These are phyloP conservation scores for Delphinella strobiligena DNA, from an alignment of 2,329 filamentous ascomycete species.

Conservation along the genomic window DNA sequence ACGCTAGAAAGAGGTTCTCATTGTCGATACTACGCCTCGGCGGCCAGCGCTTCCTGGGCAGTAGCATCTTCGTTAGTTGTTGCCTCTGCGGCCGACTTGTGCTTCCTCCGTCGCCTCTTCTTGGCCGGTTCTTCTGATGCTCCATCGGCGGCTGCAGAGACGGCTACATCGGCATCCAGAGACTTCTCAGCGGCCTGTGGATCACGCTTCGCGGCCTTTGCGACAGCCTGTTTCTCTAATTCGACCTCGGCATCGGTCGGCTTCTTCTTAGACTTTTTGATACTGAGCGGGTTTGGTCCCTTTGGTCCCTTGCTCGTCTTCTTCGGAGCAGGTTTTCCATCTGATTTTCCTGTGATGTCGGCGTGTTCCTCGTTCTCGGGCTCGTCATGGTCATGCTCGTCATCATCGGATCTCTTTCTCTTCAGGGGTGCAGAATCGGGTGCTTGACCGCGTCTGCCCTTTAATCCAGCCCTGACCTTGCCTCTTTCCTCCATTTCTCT, in stretches of 20 bases:
- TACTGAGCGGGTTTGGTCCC: conserved; percentile 57
- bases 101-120: conserved; percentile 17
- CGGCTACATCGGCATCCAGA: conserved; percentile 5
- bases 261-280: conserved; percentile 56
- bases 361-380: conserved; percentile 30
- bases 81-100: conserved; percentile 10
- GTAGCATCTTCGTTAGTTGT: neutral
- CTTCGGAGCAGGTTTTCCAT: conserved; percentile 32
- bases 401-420: conserved; percentile 19
- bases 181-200: conserved; percentile 16
- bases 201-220: conserved; percentile 17
- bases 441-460: conserved; percentile 13
- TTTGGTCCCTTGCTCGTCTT: conserved; percentile 50
- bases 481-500: conserved; percentile 57
- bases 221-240: conserved; percentile 8
- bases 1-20: too few species aligned
- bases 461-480: conserved; percentile 63
- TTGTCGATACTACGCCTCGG: neutral
- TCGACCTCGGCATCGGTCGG: conserved; percentile 2
- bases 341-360: conserved; percentile 28
- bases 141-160: conserved; percentile 2
- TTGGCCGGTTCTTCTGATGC: conserved; percentile 13
- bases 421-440: conserved; percentile 13
- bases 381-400: conserved; percentile 13
- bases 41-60: neutral